A percentile compares a stretch with the other conserved stretches of the same genome.
These are phyloP conservation scores for Gossypium raimondii DNA, from an alignment of 345 rosid genomes.

Conservation along the genomic window DNA sequence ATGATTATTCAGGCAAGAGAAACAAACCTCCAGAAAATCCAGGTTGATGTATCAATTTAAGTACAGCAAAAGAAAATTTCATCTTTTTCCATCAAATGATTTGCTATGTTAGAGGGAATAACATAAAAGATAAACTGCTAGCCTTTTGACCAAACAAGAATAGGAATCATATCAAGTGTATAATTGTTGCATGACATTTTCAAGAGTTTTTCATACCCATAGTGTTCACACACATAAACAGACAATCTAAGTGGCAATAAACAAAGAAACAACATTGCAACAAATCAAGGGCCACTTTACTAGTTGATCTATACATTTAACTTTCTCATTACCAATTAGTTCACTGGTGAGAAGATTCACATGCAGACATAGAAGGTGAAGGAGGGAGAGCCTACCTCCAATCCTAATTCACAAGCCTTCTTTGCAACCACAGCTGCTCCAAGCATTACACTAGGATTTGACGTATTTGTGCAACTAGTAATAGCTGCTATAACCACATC, in stretches of 20 bases:
- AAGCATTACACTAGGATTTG: constrained; percentile 95
- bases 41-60: not conserved
- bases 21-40: not conserved
- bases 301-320: not conserved
- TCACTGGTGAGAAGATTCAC: not conserved
- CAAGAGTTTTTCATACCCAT: not conserved
- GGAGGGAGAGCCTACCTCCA: constrained; percentile 53
- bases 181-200: not conserved
- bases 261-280: not conserved
- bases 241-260: not conserved
- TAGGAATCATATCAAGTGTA: not conserved
- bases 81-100: not conserved
- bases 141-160: not conserved
- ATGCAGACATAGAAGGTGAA: constrained; percentile 5
- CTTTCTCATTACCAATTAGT: not conserved
- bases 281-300: not conserved
- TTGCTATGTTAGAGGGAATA: not conserved
- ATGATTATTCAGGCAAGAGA: not conserved
- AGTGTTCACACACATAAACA: not conserved
- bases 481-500: constrained; percentile 94
- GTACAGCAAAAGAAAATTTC: not conserved
- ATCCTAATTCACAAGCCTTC: constrained; percentile 84
- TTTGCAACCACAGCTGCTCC: constrained; percentile 95
- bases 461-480: constrained; percentile 97
- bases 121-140: not conserved